phyloP scores from a whole-genome alignment of 345 rosid species.

The Nephelium lappaceum region DNA sequence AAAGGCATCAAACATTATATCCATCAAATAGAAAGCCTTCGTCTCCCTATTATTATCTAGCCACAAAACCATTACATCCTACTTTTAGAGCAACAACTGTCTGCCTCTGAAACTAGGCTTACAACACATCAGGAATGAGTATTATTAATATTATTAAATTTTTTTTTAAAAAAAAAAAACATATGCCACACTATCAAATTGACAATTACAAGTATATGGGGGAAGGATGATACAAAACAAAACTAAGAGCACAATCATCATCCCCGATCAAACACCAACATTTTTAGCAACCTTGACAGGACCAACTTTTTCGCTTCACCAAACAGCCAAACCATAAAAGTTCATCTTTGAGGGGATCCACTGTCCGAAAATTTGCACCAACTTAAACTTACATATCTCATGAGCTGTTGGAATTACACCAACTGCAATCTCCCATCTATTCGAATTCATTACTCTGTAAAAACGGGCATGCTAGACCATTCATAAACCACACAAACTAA shows the following conservation, averaged over 20 bases:
- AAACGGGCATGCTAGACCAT: no score
- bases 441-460: no score
- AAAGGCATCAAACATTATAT: no score
- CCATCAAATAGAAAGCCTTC: no score
- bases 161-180: no score
- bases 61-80: no score
- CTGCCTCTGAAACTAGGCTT: conserved; percentile 5
- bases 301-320: conserved; percentile 26
- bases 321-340: conserved; percentile 16
- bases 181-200: conserved; percentile 35
- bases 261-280: conserved; percentile 41
- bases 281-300: no score
- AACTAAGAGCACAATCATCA: conserved; percentile 37
- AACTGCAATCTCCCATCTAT: no score
- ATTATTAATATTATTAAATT: conserved; percentile 27
- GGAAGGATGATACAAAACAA: conserved; percentile 25
- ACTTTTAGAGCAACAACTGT: neutral
- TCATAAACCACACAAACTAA: no score
- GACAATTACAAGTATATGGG: conserved; percentile 35
- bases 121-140: conserved; percentile 12
- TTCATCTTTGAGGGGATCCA: conserved; percentile 92
- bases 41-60: no score
- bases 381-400: no score
- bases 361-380: conserved; percentile 81
- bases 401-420: no score